These are phyloP conservation scores for Daldinia concentrica DNA, from an alignment of 495 filamentous ascomycete genomes.

Conservation along the genomic window DNA sequence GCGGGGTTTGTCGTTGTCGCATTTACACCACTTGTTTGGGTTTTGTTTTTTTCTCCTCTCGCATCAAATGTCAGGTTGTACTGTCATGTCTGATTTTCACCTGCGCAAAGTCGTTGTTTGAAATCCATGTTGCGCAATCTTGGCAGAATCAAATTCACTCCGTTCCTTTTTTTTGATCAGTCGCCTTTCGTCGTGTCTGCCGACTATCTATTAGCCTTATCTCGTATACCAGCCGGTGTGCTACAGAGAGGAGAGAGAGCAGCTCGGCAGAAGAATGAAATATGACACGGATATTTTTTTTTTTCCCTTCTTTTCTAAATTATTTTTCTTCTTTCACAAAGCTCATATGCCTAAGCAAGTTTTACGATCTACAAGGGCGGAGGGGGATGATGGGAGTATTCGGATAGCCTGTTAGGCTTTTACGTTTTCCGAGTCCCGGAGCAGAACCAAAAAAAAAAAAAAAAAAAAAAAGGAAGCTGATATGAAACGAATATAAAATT, in stretches of 20 bases:
- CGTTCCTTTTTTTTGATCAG: not conserved
- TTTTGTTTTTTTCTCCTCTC: not conserved
- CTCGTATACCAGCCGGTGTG: not conserved
- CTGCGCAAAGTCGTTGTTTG: not conserved
- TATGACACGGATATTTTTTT: not conserved
- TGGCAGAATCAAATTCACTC: not conserved
- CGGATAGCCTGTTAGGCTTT: not conserved
- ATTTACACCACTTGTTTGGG: constrained; percentile 35
- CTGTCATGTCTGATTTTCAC: not conserved
- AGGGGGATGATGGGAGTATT: not conserved
- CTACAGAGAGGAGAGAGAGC: not conserved
- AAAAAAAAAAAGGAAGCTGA: not conserved
- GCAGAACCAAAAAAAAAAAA: not conserved
- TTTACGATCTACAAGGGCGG: not conserved
- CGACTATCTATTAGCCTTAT: not conserved
- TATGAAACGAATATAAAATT: constrained; percentile 3
- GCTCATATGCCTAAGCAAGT: not conserved
- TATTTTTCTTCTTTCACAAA: not conserved
- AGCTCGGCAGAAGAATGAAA: not conserved
- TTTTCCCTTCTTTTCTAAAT: not conserved
- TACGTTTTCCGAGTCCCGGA: not conserved
- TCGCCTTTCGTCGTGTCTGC: too few species aligned
- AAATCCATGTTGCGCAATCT: not conserved
- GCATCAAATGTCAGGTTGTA: constrained; percentile 3
- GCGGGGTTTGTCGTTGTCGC: constrained; percentile 31